Percentiles rank a stretch among this genome's conserved stretches.
These are phyloP conservation scores for Eucalyptus pauciflora DNA, from an alignment of 345 rosid genomes.

Conservation along the genomic window DNA sequence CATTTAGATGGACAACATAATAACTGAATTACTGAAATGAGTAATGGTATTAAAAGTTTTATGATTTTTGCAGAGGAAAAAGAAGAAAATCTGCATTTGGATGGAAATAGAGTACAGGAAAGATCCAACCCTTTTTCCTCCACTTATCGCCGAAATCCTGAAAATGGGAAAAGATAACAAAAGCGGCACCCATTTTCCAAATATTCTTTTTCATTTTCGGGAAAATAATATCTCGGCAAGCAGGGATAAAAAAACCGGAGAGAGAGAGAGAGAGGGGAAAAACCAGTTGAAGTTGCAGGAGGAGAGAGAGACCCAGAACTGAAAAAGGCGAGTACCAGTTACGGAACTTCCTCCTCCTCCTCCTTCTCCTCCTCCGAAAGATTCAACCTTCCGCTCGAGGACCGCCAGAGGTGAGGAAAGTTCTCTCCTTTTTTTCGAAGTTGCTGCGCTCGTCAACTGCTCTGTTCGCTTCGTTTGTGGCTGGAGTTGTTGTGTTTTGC, in stretches of 20 bases:
- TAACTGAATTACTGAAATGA: neutral
- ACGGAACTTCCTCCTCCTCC: neutral
- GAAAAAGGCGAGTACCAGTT: neutral
- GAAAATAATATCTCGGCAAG: neutral
- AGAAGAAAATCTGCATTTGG: neutral
- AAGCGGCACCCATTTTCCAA: neutral
- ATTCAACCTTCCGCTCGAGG: neutral
- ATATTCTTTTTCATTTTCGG: neutral
- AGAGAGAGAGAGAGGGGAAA: neutral
- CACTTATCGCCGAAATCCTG: neutral
- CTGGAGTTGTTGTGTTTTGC: neutral
- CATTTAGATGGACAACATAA: neutral
- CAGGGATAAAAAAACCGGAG: neutral
- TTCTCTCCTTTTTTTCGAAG: neutral
- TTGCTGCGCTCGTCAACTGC: neutral
- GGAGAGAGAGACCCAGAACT: neutral
- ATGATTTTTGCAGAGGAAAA: neutral
- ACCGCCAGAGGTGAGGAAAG: neutral
- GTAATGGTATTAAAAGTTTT: neutral
- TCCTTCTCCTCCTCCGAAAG: neutral
- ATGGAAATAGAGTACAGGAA: neutral
- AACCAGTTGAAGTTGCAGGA: neutral
- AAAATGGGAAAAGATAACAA: neutral
- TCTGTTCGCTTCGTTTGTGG: neutral
- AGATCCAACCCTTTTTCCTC: neutral